Evolutionary conservation across 1,284 basidiomycete genomes (phyloP), one percentile per base, ranked within the genome.

Genomic region (Afroboletus lepidellus): DNA sequence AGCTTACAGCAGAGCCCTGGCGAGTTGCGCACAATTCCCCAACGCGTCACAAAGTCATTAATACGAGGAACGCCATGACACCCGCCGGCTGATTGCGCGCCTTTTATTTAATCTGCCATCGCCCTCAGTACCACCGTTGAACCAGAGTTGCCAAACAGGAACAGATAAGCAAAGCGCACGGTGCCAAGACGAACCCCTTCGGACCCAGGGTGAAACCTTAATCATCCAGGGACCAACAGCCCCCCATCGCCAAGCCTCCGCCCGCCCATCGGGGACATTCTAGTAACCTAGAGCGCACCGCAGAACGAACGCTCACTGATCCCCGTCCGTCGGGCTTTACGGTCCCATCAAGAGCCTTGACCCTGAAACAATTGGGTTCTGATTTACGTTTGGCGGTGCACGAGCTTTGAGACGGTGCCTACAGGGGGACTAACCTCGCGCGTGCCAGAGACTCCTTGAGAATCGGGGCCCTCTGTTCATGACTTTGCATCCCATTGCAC

Each of bases 311-410:
- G 12, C 12, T 7, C 6, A 34, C 8, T 39, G 21, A 41, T 48
- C 21, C 30, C 48, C 43, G 39, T n/a, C 46, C 20, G 34, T 43
- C 39, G 53, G 53, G 21, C 16, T 33, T 23, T 32, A 41, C 33
- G 42, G 48, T 13, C 12, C n/a, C 36, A 45, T 52, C 48, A 46
- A 5, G 24, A 23, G 21, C 36, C n/a, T 49, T 41, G 46, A 29
- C 16, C 48, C 30, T 63, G 62, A 56, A 55, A 55, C 41, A 18
- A 13, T 24, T 39, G 9, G 8, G 27, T 29, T 30, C 21, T 51
- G 53, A 64, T 62, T 64, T 57, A 60, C 48, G 57, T 62, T 62
- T 49, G 45, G 33, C 23, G 24, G n/a, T n/a, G n/a, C 32, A 41
- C 29, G 34, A 25, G 41, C 21, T 29, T 39, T 38, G 34, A 21